Evolutionary conservation across 2,329 filamentous ascomycete species (phyloP), one percentile per base, ranked within the genome.

Genomic region (Drechslerella dactyloides): DNA sequence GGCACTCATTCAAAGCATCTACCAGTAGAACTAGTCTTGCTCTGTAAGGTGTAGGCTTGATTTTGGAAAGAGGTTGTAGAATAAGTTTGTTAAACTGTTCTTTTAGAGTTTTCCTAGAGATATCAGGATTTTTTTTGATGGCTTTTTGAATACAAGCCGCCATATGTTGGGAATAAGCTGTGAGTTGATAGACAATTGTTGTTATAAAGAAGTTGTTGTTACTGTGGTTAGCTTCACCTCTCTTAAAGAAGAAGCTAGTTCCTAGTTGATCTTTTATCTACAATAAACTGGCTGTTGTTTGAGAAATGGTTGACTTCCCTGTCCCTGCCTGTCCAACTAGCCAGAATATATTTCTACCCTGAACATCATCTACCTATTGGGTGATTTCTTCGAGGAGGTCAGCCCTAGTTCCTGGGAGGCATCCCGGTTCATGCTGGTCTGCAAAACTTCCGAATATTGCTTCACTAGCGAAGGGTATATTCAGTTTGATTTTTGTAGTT

Each of bases 11-110:
- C 15, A 79, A 68, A 1, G 78, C 77, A 73, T 79, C 78, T 21
- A 78, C 74, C 0, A 79, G 74, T n/a, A 78, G 35, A 30, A 73
- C 42, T 17, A 69, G 17, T n/a, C 30, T 15, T 17, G 11, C 19
- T 33, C 62, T 35, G 46, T 44, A 13, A 44, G 24, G 10, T n/a
- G 24, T 7, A n/a, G 27, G 54, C 15, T 59, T 44, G 27, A 75
- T 23, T 33, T 61, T 66, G 42, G 57, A 58, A 1, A 82, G 64
- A 0, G 81, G 81, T 7, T 79, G 24, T 0, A 80, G 46, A 48
- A 82, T 75, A 0, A 83, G 79, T 56, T 78, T 78, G 0, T 81
- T 75, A 66, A 81, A 83, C 40, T 83, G 81, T 19, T 81, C 75
- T 24, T 59, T 70, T 2, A 79, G 50, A n/a, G 72, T 15, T 46